Percentiles rank a stretch among this genome's conserved stretches.
Evolutionary conservation across 2,329 filamentous ascomycete species (phyloP).

Genomic region (Pseudogymnoascus sp.): DNA sequence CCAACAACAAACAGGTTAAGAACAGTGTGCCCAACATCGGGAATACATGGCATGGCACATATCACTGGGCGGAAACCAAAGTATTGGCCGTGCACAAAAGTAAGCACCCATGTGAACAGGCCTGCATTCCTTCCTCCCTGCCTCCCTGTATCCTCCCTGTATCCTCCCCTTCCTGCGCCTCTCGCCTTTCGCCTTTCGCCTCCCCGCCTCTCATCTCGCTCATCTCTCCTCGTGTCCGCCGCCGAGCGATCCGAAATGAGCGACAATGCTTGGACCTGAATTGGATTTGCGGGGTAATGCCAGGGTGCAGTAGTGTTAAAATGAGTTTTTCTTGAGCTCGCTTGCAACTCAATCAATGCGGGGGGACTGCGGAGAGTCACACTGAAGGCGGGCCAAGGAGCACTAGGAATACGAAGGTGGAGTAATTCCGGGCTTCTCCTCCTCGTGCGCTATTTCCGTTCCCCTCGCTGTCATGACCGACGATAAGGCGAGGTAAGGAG

Average conservation of each 20-base stretch:
- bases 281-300: slow-evolving; percentile 8
- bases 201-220: neutral
- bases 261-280: neutral
- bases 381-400: neutral
- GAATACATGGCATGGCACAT: neutral
- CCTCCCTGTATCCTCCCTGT: neutral
- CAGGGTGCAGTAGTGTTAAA: neutral
- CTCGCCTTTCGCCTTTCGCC: neutral
- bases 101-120: neutral
- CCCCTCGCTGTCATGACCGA: neutral
- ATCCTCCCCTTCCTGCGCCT: neutral
- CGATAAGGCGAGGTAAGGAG: neutral
- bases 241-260: slow-evolving; percentile 6
- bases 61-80: neutral
- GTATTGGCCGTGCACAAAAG: neutral
- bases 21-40: neutral
- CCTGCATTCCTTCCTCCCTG: neutral
- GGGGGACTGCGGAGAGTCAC: neutral
- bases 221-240: neutral
- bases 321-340: neutral
- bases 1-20: neutral
- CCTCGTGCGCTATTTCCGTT: neutral
- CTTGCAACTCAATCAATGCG: neutral
- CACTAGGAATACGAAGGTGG: neutral
- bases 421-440: neutral